Evolutionary conservation across 2,329 filamentous ascomycete species (phyloP).

Genomic region (Hymenoscyphus albidus): DNA sequence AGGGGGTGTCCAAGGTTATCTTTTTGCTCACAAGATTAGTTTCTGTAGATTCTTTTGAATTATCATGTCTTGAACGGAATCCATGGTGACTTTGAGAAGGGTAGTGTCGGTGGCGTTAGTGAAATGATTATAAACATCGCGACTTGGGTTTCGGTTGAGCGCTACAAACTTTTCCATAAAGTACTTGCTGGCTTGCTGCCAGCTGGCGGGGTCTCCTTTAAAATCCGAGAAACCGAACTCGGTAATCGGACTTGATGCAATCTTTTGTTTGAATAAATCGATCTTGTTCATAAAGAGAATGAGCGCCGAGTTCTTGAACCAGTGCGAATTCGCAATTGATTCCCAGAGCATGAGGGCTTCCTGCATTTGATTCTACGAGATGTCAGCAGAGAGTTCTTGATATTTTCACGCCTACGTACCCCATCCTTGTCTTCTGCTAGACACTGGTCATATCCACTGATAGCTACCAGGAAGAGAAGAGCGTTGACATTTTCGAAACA

Average conservation of each 20-base stretch:
- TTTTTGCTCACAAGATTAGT: slow-evolving; percentile 60
- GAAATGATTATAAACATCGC: slow-evolving; percentile 56
- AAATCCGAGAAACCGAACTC: slow-evolving; percentile 77
- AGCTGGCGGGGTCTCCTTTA: slow-evolving; percentile 65
- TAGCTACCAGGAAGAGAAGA: slow-evolving; percentile 87
- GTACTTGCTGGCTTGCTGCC: slow-evolving; percentile 72
- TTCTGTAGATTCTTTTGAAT: slow-evolving; percentile 80
- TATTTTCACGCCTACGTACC: slow-evolving; percentile 50
- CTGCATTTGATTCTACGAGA: slow-evolving; percentile 78
- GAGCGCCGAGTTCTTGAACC: slow-evolving; percentile 77
- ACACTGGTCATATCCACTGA: slow-evolving; percentile 95
- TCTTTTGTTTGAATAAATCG: slow-evolving; percentile 77
- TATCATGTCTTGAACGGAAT: slow-evolving; percentile 82
- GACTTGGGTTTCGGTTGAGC: slow-evolving; percentile 60
- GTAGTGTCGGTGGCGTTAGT: slow-evolving; percentile 64
- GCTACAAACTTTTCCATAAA: slow-evolving; percentile 78
- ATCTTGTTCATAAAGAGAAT: slow-evolving; percentile 88
- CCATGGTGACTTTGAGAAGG: slow-evolving; percentile 81
- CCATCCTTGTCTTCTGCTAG: slow-evolving; percentile 95
- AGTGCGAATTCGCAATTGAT: slow-evolving; percentile 80
- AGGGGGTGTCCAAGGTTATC: background rate
- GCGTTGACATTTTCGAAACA: slow-evolving; percentile 79
- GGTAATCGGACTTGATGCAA: slow-evolving; percentile 65
- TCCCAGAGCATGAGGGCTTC: slow-evolving; percentile 85
- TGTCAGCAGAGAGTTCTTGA: slow-evolving; percentile 22